These are phyloP conservation scores for Ogataea pignaliae DNA, from an alignment of 805 yeast genomes.

Conservation along the genomic window DNA sequence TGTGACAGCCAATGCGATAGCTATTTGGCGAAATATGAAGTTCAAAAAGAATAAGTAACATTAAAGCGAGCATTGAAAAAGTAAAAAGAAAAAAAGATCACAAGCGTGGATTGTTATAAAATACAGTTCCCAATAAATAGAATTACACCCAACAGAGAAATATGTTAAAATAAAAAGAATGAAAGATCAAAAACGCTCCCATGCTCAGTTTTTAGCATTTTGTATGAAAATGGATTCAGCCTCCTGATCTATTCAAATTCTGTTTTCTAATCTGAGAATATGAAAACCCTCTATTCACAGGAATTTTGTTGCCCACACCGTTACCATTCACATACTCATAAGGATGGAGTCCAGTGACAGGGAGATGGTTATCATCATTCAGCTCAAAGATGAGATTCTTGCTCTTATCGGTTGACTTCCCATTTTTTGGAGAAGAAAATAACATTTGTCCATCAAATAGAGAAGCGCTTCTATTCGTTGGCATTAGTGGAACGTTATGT, in stretches of 20 bases:
- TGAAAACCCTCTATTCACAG: conserved; percentile 1
- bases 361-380: neutral
- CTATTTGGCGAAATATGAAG: no score
- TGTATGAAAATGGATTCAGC: no score
- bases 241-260: conserved; percentile 8
- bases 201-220: no score
- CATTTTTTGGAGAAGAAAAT: neutral
- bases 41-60: no score
- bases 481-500: conserved; percentile 20
- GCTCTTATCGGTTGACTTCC: neutral
- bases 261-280: conserved; percentile 21
- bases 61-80: no score
- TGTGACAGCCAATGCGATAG: no score
- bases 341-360: conserved; percentile 1
- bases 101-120: neutral
- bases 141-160: neutral
- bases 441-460: neutral
- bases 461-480: conserved; percentile 8
- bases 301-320: no score
- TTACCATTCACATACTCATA: neutral
- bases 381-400: neutral
- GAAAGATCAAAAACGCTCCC: no score
- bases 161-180: no score
- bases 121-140: neutral
- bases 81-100: neutral